Base-by-base conservation (phyloP, 1,139 yeast genomes). In the Meyerozyma athensensis region DNA sequence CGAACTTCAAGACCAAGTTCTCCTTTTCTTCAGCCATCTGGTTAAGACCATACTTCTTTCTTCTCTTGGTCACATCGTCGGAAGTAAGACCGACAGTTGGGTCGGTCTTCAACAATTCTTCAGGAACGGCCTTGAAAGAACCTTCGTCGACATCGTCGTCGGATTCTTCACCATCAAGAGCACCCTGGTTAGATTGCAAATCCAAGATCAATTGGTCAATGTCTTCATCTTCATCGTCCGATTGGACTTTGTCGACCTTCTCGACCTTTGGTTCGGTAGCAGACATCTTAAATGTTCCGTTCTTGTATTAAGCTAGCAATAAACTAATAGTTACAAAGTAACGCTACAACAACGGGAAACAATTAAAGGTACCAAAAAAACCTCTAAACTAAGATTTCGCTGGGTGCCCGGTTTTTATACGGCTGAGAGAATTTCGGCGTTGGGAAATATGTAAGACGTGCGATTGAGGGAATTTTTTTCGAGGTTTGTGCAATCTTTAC, bases 11-110 rank as follows among this genome's bases (percentile, higher is more conserved):
- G 44, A 87, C 58, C 68, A 86, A 50, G 71, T 85, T 86, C 71
- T 86, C 96, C 58, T 79, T 71, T 64, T 89, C 96, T 70, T 90
- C 97, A 51, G 90, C 83, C 95, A 90, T 86, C 72, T 86, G 92
- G 70, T 90, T 90, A 54, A 80, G 68, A 74, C 97, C 97, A 61
- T 71, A 90, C 78, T 84, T 86, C 86, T 86, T 89, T 72, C 95
- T 79, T 78, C 97, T 83, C 65, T 76, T 82, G 56, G 65, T 47
- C 46, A 86, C 96, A 62, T 90, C 96, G 38, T 85, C 95, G 45
- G 79, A 67, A 45, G 85, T 65, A 56, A 90, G 77, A 77, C 97
- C 97, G 53, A 64, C 61, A 39, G 82, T 60, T 38, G 92, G 90
- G 70, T 86, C 92, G 44, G 97, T 90, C 65, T 86, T 86, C 57